Evolutionary conservation across 108 stramenopile genomes (phyloP), one percentile per base, ranked within the genome.

Genomic region (Fistulifera pelliculosa): DNA sequence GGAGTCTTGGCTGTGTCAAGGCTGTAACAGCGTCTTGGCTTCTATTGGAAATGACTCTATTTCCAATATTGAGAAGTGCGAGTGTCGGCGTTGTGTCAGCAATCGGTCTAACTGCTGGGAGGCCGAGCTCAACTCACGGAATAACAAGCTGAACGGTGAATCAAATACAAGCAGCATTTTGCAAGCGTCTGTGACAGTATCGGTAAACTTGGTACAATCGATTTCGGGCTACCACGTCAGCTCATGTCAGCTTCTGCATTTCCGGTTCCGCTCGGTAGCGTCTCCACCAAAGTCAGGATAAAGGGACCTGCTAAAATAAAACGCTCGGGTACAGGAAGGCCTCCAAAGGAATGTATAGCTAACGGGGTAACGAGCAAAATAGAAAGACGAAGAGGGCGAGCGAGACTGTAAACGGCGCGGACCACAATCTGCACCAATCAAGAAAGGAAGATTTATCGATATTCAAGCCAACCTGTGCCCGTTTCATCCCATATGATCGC

Each of bases 391-490:
- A 11, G 16, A 3, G 21, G 7, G 3, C 6, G 44, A 17, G 44
- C 11, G 21, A 11, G 3, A 21, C 11, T 45, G 19, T 45, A 19
- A 45, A 19, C 11, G 44, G 16, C 21, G 11, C 6, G 4, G 44
- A 8, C 44, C 11, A 4, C 21, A 45, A 17, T n/a, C 44, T 8
- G 11, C 4, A 35, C 31, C 8, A 8, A 35, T 35, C 8, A 35
- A 35, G 6, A 35, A 3, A 10, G 2, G 66, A 61, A 38, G 60
- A 68, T 15, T 28, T 49, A 27, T 23, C 41, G 17, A 38, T 60
- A 19, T 66, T 71, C 27, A 57, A 67, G 52, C 61, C 69, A 11
- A 63, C 69, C 14, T 73, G 71, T 47, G 49, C 53, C 18, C 68
- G 75, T 24, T 28, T 47, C n/a, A 52, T 54, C 47, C 35, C 62